Conservation (phyloP, 768 basidiomycete genomes). For the Wakefieldia striispora region DNA sequence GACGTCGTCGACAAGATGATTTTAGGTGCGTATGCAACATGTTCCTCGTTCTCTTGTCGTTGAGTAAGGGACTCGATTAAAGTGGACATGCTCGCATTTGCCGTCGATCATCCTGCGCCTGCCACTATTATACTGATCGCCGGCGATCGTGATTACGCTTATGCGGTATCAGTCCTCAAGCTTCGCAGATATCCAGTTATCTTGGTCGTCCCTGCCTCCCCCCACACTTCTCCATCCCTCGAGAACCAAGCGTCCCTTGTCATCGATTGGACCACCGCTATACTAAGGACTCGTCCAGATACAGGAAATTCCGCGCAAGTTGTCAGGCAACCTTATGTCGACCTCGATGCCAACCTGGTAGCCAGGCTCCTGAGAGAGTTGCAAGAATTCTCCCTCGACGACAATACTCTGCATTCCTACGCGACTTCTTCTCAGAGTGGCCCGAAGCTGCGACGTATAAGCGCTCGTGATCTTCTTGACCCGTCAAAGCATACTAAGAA, state of each 20-base stretch:
- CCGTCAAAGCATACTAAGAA: slow-evolving; percentile 11
- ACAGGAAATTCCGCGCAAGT: slow-evolving; percentile 3
- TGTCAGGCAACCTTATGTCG: slow-evolving; percentile 26
- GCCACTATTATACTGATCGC: slow-evolving; percentile 62
- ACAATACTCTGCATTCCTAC: slow-evolving; percentile 3
- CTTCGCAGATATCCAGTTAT: slow-evolving; percentile 53
- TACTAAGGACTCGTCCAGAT: slow-evolving; percentile 34
- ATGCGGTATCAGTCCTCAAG: slow-evolving; percentile 56
- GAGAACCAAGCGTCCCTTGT: slow-evolving; percentile 53
- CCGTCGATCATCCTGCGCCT: slow-evolving; percentile 56
- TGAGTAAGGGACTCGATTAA: slow-evolving; percentile 5
- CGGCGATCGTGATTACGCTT: slow-evolving; percentile 65
- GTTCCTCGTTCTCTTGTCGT: not conserved
- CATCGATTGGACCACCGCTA: slow-evolving; percentile 48
- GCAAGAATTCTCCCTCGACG: slow-evolving; percentile 11
- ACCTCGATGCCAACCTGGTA: slow-evolving; percentile 23
- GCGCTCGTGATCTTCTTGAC: slow-evolving; percentile 25
- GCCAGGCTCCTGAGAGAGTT: slow-evolving; percentile 23
- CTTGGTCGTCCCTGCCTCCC: slow-evolving; percentile 42
- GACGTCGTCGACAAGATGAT: slow-evolving; percentile 48
- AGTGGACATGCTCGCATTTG: slow-evolving; percentile 70
- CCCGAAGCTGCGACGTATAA: slow-evolving; percentile 14
- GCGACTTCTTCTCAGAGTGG: not conserved
- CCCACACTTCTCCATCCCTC: slow-evolving; percentile 42
- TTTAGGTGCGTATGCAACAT: slow-evolving; percentile 32